These are phyloP conservation scores for Hemileccinum rubropunctum DNA, from an alignment of 768 basidiomycete genomes.

Conservation along the genomic window DNA sequence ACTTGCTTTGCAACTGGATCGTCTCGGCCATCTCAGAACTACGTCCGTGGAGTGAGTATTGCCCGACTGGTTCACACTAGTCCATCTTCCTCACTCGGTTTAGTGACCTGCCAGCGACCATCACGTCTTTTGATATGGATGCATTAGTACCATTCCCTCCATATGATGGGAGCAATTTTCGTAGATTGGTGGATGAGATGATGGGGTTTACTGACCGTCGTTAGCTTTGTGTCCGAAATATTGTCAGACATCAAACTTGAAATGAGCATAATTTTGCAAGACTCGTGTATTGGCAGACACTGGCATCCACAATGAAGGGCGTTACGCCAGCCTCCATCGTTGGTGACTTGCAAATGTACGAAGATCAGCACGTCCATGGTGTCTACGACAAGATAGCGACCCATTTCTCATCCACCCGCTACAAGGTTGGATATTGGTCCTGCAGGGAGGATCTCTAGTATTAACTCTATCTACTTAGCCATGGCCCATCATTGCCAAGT, in stretches of 20 bases:
- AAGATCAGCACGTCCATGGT: constrained; percentile 72
- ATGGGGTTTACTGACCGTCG: constrained; percentile 56
- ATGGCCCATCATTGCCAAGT: constrained; percentile 83
- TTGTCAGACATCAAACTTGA: not conserved
- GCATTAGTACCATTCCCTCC: constrained; percentile 58
- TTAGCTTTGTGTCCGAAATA: not conserved
- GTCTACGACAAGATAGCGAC: constrained; percentile 83
- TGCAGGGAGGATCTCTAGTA: not conserved
- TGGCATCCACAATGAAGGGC: constrained; percentile 17
- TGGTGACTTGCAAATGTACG: constrained; percentile 57
- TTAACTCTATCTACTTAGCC: constrained; percentile 46
- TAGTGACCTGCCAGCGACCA: constrained; percentile 55
- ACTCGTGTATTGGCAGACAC: too few relatives aligned
- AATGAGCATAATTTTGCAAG: not conserved
- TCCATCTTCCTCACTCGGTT: constrained; percentile 6
- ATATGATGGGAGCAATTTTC: constrained; percentile 66
- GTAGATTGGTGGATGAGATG: constrained; percentile 66
- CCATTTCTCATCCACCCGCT: constrained; percentile 87
- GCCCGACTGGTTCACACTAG: not conserved
- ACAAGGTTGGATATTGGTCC: constrained; percentile 54
- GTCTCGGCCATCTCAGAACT: constrained; percentile 54
- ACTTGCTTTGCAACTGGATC: constrained; percentile 66
- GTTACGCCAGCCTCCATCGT: constrained; percentile 43
- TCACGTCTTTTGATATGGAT: constrained; percentile 46
- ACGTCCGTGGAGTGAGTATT: constrained; percentile 59